Percentiles rank a stretch among this genome's conserved stretches.
Evolutionary conservation across 768 basidiomycete species (phyloP).

Genomic region (Suillus subalutaceus): DNA sequence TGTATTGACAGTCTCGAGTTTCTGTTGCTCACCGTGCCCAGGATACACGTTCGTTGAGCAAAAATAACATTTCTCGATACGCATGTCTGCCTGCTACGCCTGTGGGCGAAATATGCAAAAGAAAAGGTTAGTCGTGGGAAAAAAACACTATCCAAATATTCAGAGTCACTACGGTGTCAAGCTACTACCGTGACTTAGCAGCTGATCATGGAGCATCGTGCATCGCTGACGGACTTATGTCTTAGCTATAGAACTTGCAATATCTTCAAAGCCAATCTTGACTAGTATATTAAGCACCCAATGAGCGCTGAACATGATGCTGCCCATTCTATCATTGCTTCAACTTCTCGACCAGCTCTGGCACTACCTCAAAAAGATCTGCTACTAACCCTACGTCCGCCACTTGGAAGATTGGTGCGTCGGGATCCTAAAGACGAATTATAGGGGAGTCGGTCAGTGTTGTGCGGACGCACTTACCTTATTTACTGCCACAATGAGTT

Average conservation of each 20-base stretch:
- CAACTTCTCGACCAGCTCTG: slow-evolving; percentile 87
- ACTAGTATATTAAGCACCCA: not conserved
- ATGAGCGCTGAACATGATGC: not conserved
- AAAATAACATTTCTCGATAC: slow-evolving; percentile 98
- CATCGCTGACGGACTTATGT: not conserved
- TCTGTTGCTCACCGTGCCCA: slow-evolving; percentile 71
- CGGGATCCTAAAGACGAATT: slow-evolving; percentile 70
- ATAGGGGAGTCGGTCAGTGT: slow-evolving; percentile 11
- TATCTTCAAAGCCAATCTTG: not conserved
- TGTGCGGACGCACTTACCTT: slow-evolving; percentile 57
- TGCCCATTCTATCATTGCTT: slow-evolving; percentile 44
- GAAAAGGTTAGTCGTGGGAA: slow-evolving; percentile 29
- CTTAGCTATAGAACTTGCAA: not conserved
- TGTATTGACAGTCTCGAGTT: not conserved
- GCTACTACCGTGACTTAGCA: too few species aligned
- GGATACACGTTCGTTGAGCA: slow-evolving; percentile 97
- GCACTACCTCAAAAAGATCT: slow-evolving; percentile 91
- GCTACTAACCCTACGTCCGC: slow-evolving; percentile 95
- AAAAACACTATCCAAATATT: slow-evolving; percentile 6
- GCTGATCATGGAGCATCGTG: not conserved
- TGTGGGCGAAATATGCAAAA: not conserved
- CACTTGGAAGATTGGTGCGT: slow-evolving; percentile 99
- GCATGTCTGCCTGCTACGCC: slow-evolving; percentile 51
- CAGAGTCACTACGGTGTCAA: not conserved
- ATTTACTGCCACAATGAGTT: slow-evolving; percentile 97